Evolutionary conservation across 1,284 basidiomycete genomes (phyloP).

Genomic region (Austroboletus rostrupii): DNA sequence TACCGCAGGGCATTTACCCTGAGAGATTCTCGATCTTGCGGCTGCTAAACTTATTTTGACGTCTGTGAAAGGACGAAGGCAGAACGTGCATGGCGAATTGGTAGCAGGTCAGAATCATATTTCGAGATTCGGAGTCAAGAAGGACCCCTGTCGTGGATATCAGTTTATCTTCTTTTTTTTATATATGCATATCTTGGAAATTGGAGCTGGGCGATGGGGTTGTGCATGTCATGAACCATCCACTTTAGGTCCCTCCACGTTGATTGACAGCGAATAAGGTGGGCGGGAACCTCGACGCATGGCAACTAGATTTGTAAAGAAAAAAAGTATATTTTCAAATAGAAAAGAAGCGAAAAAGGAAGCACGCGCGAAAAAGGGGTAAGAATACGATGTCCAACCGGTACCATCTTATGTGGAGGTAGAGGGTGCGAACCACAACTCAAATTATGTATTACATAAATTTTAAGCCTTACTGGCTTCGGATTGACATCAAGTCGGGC

Average conservation of each 20-base stretch:
- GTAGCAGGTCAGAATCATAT: conserved; percentile 11
- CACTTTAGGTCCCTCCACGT: neutral
- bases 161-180: neutral
- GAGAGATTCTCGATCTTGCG: neutral
- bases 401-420: conserved; percentile 12
- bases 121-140: neutral
- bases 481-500: neutral
- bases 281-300: neutral
- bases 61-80: neutral
- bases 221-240: neutral
- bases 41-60: neutral
- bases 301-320: neutral
- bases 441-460: conserved; percentile 25
- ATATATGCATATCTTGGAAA: conserved; percentile 9
- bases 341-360: neutral
- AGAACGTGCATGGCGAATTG: conserved; percentile 4
- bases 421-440: conserved; percentile 14
- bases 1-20: conserved; percentile 2
- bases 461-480: conserved; percentile 22
- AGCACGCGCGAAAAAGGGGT: neutral
- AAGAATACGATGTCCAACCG: neutral
- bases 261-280: neutral
- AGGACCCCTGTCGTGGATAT: neutral
- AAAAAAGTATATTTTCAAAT: neutral
- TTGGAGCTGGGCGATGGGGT: conserved; percentile 9